Conservation (phyloP, 2,329 filamentous ascomycete genomes). For the Phialophora chinensis region DNA sequence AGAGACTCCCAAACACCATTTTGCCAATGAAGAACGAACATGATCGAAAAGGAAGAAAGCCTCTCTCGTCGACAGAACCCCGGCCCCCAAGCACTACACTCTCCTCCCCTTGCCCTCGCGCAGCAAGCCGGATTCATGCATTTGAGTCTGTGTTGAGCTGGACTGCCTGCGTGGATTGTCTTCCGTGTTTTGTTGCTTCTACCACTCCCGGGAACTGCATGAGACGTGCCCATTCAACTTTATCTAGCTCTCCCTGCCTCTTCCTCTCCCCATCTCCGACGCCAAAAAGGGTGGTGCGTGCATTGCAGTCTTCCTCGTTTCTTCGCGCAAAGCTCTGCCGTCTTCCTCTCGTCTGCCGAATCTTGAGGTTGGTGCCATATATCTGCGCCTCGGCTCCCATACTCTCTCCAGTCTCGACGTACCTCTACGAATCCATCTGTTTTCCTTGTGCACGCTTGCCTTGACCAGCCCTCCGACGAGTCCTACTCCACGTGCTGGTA, state of each 20-base stretch:
- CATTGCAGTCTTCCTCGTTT: not conserved
- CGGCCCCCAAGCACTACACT: not conserved
- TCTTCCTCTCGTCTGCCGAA: not conserved
- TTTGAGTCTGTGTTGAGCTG: not conserved
- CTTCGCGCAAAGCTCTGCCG: not conserved
- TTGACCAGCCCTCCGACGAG: not conserved
- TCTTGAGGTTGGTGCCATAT: not conserved
- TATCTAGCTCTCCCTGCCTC: not conserved
- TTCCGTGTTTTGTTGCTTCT: not conserved
- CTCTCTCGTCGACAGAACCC: not conserved
- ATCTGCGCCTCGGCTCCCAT: not conserved
- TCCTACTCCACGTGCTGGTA: not conserved
- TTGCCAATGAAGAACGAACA: not conserved
- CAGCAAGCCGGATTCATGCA: not conserved
- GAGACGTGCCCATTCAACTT: not conserved
- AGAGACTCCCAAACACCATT: not conserved
- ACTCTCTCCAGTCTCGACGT: not conserved
- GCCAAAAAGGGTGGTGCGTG: not conserved
- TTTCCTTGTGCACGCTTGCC: not conserved
- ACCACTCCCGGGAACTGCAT: not conserved
- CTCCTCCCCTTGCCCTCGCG: not conserved
- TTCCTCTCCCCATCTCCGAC: not conserved
- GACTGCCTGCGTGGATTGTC: not conserved
- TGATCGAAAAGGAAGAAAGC: not conserved
- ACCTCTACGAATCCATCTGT: not conserved